These are phyloP conservation scores for Huntiella decipiens DNA, from an alignment of 2,329 filamentous ascomycete species.

Conservation along the genomic window DNA sequence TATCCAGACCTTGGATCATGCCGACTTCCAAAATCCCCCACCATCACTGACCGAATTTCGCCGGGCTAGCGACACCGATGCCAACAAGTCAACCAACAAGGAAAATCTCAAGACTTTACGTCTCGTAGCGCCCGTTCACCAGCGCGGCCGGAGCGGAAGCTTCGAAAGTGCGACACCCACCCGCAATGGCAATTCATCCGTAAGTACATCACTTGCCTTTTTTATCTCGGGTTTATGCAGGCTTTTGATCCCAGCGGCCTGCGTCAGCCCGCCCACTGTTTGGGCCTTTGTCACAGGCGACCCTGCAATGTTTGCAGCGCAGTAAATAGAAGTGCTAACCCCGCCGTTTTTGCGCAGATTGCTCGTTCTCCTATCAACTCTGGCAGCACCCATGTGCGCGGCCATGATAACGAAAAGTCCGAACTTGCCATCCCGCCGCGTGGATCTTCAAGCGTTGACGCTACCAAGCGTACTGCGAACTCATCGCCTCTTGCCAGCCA, in stretches of 20 bases:
- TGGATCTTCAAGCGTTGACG: slow-evolving; percentile 25
- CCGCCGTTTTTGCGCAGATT: not conserved
- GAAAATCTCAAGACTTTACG: slow-evolving; percentile 23
- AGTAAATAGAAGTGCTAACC: not conserved
- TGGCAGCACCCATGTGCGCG: not conserved
- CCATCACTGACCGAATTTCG: slow-evolving; percentile 8
- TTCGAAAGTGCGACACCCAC: slow-evolving; percentile 44
- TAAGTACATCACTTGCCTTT: slow-evolving; percentile 27
- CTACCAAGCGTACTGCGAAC: slow-evolving; percentile 42
- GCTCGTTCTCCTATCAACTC: not conserved
- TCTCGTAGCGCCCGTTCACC: slow-evolving; percentile 17
- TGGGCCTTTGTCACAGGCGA: too few species aligned
- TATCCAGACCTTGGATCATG: slow-evolving; percentile 45
- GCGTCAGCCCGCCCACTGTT: too few species aligned
- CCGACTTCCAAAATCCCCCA: slow-evolving; percentile 20
- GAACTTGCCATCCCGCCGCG: slow-evolving; percentile 10
- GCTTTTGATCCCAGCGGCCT: too few species aligned
- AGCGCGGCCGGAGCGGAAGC: slow-evolving; percentile 33
- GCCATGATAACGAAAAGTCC: slow-evolving; percentile 6
- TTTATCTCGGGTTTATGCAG: slow-evolving; percentile 6
- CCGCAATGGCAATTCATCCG: slow-evolving; percentile 41
- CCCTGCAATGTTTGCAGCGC: too few species aligned
- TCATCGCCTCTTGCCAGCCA: slow-evolving; percentile 61
- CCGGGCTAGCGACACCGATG: slow-evolving; percentile 13
- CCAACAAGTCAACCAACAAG: slow-evolving; percentile 11